A percentile compares a stretch with the other conserved stretches of the same genome.
phyloP scores from a whole-genome alignment of 2,329 filamentous ascomycete species.

The Paraphaeosphaeria sporulosa region DNA sequence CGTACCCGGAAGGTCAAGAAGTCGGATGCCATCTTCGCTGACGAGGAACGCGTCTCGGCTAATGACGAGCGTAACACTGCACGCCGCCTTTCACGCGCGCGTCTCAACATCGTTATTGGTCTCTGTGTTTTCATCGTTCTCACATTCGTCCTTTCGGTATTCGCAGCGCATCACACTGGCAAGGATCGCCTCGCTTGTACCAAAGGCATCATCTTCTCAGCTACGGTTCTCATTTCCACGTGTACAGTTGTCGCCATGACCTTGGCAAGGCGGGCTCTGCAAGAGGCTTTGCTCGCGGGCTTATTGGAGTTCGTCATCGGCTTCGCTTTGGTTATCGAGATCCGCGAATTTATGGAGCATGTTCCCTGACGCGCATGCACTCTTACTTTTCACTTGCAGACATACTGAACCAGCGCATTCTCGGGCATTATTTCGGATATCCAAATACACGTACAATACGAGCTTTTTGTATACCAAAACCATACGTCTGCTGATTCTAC shows the following conservation, averaged over 20 bases:
- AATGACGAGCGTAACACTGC: background rate
- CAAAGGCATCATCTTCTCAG: slow-evolving; percentile 30
- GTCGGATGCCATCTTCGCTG: slow-evolving; percentile 12
- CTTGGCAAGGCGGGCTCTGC: slow-evolving; percentile 26
- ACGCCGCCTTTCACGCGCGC: slow-evolving; percentile 21
- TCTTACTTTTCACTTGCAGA: too few species aligned
- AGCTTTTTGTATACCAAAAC: too few species aligned
- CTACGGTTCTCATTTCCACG: slow-evolving; percentile 26
- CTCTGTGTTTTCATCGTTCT: slow-evolving; percentile 20
- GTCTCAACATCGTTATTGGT: slow-evolving; percentile 16
- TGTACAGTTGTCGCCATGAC: slow-evolving; percentile 32
- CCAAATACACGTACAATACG: background rate
- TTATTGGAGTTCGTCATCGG: slow-evolving; percentile 32
- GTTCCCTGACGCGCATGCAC: background rate
- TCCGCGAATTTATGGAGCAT: slow-evolving; percentile 30
- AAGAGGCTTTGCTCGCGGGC: slow-evolving; percentile 33
- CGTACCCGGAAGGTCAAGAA: slow-evolving; percentile 23
- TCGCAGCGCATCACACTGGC: slow-evolving; percentile 25
- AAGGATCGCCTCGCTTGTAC: slow-evolving; percentile 27
- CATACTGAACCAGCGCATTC: too few species aligned
- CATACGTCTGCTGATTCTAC: too few species aligned
- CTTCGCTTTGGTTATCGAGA: slow-evolving; percentile 32
- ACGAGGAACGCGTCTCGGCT: slow-evolving; percentile 18
- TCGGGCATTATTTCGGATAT: too few species aligned
- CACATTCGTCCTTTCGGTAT: slow-evolving; percentile 21